These are phyloP conservation scores for Ceratocystiopsis minuta DNA, from an alignment of 2,329 filamentous ascomycete species.

Conservation along the genomic window DNA sequence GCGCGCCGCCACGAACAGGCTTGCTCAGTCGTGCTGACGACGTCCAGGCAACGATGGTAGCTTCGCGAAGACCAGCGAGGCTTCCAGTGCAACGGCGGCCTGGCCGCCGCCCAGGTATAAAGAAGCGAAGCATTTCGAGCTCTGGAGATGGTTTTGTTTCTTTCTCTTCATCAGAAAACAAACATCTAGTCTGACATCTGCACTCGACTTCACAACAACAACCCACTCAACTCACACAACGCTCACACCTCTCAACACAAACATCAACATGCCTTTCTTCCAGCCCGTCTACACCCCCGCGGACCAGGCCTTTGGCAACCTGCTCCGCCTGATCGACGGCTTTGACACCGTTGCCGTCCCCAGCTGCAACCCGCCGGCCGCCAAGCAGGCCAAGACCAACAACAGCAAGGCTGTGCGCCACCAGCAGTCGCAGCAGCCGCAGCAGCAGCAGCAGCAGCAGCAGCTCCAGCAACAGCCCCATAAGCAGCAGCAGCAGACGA, in stretches of 20 bases:
- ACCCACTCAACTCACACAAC: background rate
- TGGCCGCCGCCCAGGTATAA: conserved; percentile 1
- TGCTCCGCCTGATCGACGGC: conserved; percentile 48
- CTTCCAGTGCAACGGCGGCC: background rate
- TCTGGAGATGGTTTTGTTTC: background rate
- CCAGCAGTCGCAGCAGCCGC: conserved; percentile 1
- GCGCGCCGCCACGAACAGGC: background rate
- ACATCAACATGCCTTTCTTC: conserved; percentile 41
- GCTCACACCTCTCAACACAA: conserved; percentile 3
- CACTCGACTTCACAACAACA: background rate
- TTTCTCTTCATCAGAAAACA: background rate
- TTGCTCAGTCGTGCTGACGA: no score
- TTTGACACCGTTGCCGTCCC: conserved; percentile 28
- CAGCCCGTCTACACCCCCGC: conserved; percentile 20
- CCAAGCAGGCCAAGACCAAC: background rate
- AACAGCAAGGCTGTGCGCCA: background rate
- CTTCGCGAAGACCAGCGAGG: conserved; percentile 1
- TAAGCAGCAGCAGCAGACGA: conserved; percentile 10
- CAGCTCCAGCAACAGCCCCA: background rate
- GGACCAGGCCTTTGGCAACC: conserved; percentile 14
- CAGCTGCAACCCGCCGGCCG: conserved; percentile 13
- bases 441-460: background rate
- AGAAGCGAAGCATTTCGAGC: background rate
- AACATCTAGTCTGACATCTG: background rate
- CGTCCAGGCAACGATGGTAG: background rate